Evolutionary conservation across 371 early-diverging fungal genomes (phyloP), one percentile per base, ranked within the genome.

Genomic region (Fennellomyces sp.): DNA sequence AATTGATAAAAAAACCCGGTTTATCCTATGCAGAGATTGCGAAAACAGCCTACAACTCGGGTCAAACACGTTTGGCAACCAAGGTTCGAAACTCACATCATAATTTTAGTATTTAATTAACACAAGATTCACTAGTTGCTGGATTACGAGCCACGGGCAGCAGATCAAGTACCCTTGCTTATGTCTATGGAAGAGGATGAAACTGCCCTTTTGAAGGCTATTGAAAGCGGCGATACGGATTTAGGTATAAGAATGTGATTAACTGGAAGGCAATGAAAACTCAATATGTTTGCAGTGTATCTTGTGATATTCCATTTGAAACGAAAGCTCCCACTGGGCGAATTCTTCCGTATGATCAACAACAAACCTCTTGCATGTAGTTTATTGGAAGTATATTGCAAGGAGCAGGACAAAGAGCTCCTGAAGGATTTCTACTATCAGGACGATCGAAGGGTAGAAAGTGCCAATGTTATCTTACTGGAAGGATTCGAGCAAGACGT

Each of bases 141-240:
- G 55, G 94, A 97, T 57, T 90, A 91, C 68, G 99, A 98, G 66
- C 93, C 97, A n/a, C 86, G 91, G 12, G 93, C 97, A 0, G 90
- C 92, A 2, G 91, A 91, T 74, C 97, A 97, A 66, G 97, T 98
- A 2, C 98, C 97, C 15, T 67, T 97, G 41, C 76, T 98, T 21
- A 83, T 97, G 49, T 90, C 92, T 31, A 96, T 98, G 96, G 81
- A 92, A 59, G 88, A 94, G 65, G 94, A 97, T 51, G 90, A 90
- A 35, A 70, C 88, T 1, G 96, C 98, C 0, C 80, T 98, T 56
- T 73, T 84, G 13, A 95, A 95, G 52, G 95, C 97, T 0, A 91
- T 97, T 35, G 92, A 92, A 50, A 96, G 97, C 64, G 95, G 96
- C 0, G 96, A 98, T 54, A 91, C 95, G 0, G 97, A 98, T 76